Evolutionary conservation across 2,329 filamentous ascomycete species (phyloP).

Genomic region (Rachicladosporium sp.): DNA sequence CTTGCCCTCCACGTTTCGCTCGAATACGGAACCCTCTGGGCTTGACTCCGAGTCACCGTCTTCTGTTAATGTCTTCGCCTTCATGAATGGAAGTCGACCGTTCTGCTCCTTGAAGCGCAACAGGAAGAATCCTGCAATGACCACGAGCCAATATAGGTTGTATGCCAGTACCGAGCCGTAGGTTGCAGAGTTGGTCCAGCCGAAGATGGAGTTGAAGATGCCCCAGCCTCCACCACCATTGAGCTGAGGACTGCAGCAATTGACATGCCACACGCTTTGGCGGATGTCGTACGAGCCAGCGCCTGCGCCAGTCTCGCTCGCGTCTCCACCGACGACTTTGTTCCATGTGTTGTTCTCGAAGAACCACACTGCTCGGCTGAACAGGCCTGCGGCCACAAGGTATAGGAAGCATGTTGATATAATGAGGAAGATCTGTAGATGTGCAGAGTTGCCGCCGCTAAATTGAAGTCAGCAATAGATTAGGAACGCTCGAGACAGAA

Average conservation of each 20-base stretch:
- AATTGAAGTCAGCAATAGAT: slow-evolving; percentile 7
- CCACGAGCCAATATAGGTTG: slow-evolving; percentile 71
- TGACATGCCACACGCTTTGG: slow-evolving; percentile 71
- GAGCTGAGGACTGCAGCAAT: slow-evolving; percentile 64
- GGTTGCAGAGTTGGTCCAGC: slow-evolving; percentile 81
- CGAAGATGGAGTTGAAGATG: slow-evolving; percentile 73
- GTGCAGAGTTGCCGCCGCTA: slow-evolving; percentile 50
- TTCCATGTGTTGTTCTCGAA: slow-evolving; percentile 61
- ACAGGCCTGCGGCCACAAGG: slow-evolving; percentile 62
- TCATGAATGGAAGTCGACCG: slow-evolving; percentile 36
- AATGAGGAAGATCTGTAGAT: slow-evolving; percentile 67
- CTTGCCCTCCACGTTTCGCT: no score
- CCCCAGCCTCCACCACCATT: slow-evolving; percentile 73
- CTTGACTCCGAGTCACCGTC: not conserved
- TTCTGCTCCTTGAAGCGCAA: slow-evolving; percentile 56
- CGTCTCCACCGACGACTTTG: slow-evolving; percentile 50
- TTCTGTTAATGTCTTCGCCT: slow-evolving; percentile 14
- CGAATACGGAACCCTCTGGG: no score
- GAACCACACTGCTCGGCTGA: slow-evolving; percentile 64
- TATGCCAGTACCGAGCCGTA: slow-evolving; percentile 80
- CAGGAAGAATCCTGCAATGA: slow-evolving; percentile 51
- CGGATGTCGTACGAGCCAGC: slow-evolving; percentile 70
- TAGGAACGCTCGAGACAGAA: slow-evolving; percentile 40
- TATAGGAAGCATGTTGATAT: slow-evolving; percentile 73
- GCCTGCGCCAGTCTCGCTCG: slow-evolving; percentile 50